Conservation (phyloP, 345 rosid genomes). For the Pseudoturritis turrita region DNA sequence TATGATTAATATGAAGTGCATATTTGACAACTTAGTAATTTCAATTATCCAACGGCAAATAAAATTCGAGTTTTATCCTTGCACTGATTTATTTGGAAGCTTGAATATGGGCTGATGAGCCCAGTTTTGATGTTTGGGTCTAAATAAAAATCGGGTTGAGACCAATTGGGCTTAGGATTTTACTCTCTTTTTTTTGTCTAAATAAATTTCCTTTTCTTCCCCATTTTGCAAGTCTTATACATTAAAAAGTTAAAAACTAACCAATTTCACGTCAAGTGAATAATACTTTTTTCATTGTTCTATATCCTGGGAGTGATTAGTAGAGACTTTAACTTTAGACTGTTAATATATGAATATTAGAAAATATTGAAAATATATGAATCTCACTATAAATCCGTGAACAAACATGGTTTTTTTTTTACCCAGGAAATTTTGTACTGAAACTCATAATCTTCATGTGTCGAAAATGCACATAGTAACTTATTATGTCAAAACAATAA, state of each 20-base stretch:
- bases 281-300: background rate
- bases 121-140: background rate
- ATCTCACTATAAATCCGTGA: background rate
- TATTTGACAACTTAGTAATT: background rate
- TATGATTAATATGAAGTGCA: background rate
- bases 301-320: no score
- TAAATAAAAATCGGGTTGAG: background rate
- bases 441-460: no score
- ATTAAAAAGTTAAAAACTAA: background rate
- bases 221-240: background rate
- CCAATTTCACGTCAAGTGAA: background rate
- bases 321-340: no score
- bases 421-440: no score
- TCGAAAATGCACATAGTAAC: no score
- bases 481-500: background rate
- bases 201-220: background rate
- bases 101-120: background rate
- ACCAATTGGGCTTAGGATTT: conserved; percentile 13
- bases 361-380: no score
- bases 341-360: no score
- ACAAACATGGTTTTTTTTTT: no score
- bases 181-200: background rate
- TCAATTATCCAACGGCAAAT: background rate
- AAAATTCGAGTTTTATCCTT: background rate
- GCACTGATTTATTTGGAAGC: no score